Evolutionary conservation across 2,329 filamentous ascomycete genomes (phyloP).

Genomic region (Phaeophleospora eucalypticola): DNA sequence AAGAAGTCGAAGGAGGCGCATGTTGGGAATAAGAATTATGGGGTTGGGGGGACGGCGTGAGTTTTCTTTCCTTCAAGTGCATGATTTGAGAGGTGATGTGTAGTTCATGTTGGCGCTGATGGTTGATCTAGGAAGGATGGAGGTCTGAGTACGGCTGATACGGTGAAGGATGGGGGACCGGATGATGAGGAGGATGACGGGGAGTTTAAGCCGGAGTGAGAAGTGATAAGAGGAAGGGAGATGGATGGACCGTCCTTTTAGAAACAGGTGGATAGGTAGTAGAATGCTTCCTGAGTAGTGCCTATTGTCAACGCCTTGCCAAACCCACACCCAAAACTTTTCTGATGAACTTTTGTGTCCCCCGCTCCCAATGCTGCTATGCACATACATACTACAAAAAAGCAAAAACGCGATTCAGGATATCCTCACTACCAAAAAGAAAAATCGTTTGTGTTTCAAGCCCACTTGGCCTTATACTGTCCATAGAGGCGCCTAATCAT

Average conservation of each 20-base stretch:
- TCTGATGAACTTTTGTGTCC: too few species aligned
- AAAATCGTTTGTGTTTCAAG: not conserved
- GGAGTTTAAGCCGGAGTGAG: conserved; percentile 16
- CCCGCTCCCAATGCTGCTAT: too few species aligned
- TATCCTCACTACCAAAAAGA: not conserved
- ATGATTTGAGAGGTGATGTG: not conserved
- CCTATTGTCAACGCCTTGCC: too few species aligned
- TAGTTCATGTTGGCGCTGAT: not conserved
- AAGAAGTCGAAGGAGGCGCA: conserved; percentile 13
- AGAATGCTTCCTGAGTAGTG: too few species aligned
- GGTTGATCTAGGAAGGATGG: conserved; percentile 18
- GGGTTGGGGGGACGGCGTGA: conserved; percentile 25
- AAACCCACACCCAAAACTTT: conserved; percentile 3
- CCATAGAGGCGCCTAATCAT: conserved; percentile 82
- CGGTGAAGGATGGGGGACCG: conserved; percentile 17
- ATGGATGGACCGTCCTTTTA: too few species aligned
- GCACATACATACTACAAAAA: too few species aligned
- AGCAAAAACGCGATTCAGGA: too few species aligned
- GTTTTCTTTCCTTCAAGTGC: conserved; percentile 1
- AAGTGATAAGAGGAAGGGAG: too few species aligned
- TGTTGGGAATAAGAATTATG: conserved; percentile 13
- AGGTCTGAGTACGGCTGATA: conserved; percentile 23
- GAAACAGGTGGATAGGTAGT: too few species aligned
- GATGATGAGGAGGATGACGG: conserved; percentile 13
- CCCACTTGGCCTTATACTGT: conserved; percentile 34